Evolutionary conservation across 2,329 filamentous ascomycete genomes (phyloP), one percentile per base, ranked within the genome.

Genomic region (Saccharata proteae): DNA sequence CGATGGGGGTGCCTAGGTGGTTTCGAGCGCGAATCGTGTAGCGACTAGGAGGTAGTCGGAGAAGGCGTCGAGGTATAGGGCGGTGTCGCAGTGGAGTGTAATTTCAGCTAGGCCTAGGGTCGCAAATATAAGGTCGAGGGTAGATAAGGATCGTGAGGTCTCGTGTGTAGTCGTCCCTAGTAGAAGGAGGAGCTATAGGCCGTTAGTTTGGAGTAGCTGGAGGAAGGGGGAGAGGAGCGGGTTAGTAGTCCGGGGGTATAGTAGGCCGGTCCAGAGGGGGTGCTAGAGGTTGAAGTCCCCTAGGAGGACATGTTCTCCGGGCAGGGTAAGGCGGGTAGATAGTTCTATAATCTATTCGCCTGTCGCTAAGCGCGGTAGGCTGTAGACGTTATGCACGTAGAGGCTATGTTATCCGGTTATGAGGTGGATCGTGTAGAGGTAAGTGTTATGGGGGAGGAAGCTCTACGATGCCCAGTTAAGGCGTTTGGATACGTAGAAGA

Each of bases 331-430:
- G 10, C 30, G 11, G 8, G 23, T 14, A 29, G 23, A 10, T 35
- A 37, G 15, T 35, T 14, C 37, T 14, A 4, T 34, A 22, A 35
- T 19, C 35, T 9, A 8, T 15, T 27, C 25, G 26, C 15, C 32
- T 28, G 26, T 38, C 22, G 18, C 37, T 26, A 5, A 33, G 30
- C 16, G 37, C 40, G 30, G 38, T 8, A 41, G 37, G 32, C 42
- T 43, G 28, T 45, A 46, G n/a, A 42, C 21, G 26, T 46, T 46
- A 21, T 46, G 35, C 3, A 27, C 16, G 42, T 38, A 19, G 33
- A n/a, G n/a, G n/a, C n/a, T n/a, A n/a, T n/a, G n/a, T n/a, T n/a
- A n/a, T n/a, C n/a, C n/a, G n/a, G n/a, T n/a, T n/a, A n/a, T n/a
- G n/a, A n/a, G n/a, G n/a, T n/a, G n/a, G n/a, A n/a, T n/a, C n/a